These are phyloP conservation scores for Hemisphaericaspora xylanilytica DNA, from an alignment of 1,139 yeast species.

Conservation along the genomic window DNA sequence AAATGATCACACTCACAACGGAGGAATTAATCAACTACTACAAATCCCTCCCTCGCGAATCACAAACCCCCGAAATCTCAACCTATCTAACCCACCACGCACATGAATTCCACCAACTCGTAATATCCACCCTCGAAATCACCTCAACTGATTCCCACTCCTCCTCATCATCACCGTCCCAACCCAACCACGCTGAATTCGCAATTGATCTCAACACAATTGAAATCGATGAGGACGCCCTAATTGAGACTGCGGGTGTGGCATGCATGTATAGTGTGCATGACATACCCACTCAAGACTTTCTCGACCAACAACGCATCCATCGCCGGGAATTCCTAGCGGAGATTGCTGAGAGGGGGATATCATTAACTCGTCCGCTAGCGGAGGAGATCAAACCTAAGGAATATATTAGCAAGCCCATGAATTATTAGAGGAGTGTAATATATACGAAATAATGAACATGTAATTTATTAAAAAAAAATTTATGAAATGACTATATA, in stretches of 20 bases:
- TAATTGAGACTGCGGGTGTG: background rate
- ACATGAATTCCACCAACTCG: too few relatives aligned
- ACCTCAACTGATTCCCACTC: background rate
- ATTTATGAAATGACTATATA: constrained; percentile 6
- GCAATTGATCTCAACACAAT: constrained; percentile 2
- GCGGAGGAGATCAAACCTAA: background rate
- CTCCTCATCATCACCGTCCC: background rate
- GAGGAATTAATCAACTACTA: constrained; percentile 3
- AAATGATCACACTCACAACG: constrained; percentile 1
- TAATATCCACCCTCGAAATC: too few relatives aligned
- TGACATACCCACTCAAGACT: background rate
- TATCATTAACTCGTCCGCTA: constrained; percentile 4
- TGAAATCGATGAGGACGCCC: constrained; percentile 2
- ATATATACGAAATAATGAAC: background rate
- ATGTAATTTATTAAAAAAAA: too few relatives aligned
- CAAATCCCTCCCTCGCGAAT: background rate
- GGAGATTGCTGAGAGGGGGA: constrained; percentile 7
- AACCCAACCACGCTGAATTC: too few relatives aligned
- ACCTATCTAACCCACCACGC: background rate
- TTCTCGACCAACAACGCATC: constrained; percentile 4
- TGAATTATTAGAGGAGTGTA: constrained; percentile 2
- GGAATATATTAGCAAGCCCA: background rate
- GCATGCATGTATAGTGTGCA: background rate
- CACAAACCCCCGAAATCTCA: too few relatives aligned
- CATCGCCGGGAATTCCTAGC: constrained; percentile 8